Evolutionary conservation across 768 basidiomycete genomes (phyloP), one percentile per base, ranked within the genome.

Genomic region (Fomitopsis serialis): DNA sequence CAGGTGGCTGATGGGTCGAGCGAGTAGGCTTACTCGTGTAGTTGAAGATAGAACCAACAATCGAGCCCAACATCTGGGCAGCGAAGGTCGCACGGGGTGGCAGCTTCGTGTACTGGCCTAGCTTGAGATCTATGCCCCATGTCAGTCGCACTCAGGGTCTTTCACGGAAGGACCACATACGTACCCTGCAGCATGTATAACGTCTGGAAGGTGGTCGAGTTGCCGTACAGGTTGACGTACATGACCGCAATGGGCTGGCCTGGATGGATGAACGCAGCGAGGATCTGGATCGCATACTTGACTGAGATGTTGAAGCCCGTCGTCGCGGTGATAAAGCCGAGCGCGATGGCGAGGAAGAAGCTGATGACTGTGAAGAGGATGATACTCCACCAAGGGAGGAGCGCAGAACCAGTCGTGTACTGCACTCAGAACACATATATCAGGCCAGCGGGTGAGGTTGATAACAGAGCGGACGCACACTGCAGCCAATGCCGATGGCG

Each of bases 141-240:
- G 29, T 11, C 11, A 11, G 6, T 32, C 29, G 11, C 5, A 11
- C 29, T 7, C 48, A 3, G 13, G 17, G 11, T 40, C 40, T 5
- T 17, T 9, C 19, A 11, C 36, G n/a, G 15, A 24, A 50, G 22
- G 25, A 29, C 40, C 19, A 43, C 17, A 40, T 13, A 43, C 58
- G 23, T 21, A 70, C 76, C 77, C 71, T 79, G 77, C 19, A 80
- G 66, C 68, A 80, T 68, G 52, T 72, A 72, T 3, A 83, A 58
- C 5, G 80, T 79, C 66, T 85, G 79, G 64, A 72, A 76, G 7
- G 74, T 72, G 0, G 75, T 77, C 60, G 73, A 74, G 63, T 79
- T 76, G 40, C 79, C 79, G 64, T 77, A 80, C 42, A 79, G 58
- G 58, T 78, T 78, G 6, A 78, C 79, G 53, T 81, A 80, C 78